Evolutionary conservation across 176 grass and related monocot species (phyloP).

Genomic region (Pontederia paniculata): DNA sequence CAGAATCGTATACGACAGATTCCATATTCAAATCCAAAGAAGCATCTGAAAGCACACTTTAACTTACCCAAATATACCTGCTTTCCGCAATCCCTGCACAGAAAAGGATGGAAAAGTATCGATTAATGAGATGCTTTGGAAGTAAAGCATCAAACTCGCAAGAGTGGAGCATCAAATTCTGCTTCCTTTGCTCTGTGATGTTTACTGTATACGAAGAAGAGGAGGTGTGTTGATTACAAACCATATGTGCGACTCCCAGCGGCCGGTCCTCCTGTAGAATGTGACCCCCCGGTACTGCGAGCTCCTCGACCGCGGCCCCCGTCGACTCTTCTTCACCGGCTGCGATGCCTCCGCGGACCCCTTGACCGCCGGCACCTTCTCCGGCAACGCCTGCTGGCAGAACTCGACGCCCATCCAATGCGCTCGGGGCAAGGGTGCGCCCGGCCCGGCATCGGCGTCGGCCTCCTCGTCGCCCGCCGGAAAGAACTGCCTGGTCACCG

Average conservation of each 20-base stretch:
- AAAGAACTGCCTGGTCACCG: conserved; percentile 89
- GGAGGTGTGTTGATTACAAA: conserved; percentile 8
- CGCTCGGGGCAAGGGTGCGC: conserved; percentile 20
- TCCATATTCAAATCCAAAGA: neutral
- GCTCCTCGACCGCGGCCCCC: conserved; percentile 86
- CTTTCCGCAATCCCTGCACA: conserved; percentile 99
- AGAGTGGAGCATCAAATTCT: neutral
- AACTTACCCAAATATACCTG: conserved; percentile 97
- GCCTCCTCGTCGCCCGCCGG: neutral
- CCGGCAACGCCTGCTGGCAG: conserved; percentile 9
- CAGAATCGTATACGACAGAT: too few relatives aligned
- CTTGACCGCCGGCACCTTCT: neutral
- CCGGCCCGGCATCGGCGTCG: neutral
- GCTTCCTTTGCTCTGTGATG: neutral
- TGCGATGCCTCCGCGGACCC: neutral
- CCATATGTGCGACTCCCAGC: conserved; percentile 99
- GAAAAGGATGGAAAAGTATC: conserved; percentile 13
- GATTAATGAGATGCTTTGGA: conserved; percentile 6
- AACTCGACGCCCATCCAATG: conserved; percentile 38
- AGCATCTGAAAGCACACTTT: neutral
- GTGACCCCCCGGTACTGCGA: conserved; percentile 99
- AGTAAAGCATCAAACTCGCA: neutral
- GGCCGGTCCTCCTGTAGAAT: conserved; percentile 91
- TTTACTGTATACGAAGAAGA: too few relatives aligned
- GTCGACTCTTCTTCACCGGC: conserved; percentile 59